Base-by-base conservation (phyloP, 257 asterid genomes). In the Coffea eugenioides region DNA sequence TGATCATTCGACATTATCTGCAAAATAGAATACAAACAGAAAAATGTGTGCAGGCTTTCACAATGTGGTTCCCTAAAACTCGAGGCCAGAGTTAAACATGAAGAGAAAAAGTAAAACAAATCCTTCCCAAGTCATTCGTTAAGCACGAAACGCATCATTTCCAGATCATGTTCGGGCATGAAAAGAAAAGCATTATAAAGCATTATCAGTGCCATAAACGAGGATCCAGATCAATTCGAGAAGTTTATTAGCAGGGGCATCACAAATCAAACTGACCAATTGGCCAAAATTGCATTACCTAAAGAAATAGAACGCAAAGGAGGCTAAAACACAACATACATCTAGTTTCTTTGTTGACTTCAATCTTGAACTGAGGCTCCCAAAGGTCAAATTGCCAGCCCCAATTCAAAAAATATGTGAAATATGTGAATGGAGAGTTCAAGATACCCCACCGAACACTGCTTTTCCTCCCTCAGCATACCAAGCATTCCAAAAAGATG, bases 1-100 rank as follows among this genome's bases (percentile, higher is more conserved):
- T 74, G 80, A 48, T 80, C 91, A 75, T 88, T 88, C 2, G 91
- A 84, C 78, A 88, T 79, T n/a, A 88, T 86, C 91, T 88, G 83
- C 79, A 82, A 59, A 61, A 75, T 31, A 41, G 70, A 70, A 76
- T 36, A 25, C 23, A 45, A 73, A 56, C 23, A 45, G 14, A 11
- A 56, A 36, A 56, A 59, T 39, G 14, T 12, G 0, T 69, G 6
- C 14, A 36, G 56, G 76, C 36, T n/a, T 49, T 25, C 5, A 11
- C 14, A 41, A 41, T 20, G n/a, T 8, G 11, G 27, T 10, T 49
- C 43, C 52, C 21, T 14, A 45, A 62, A 76, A 76, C 48, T 0
- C 14, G 59, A 4, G 13, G 14, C 13, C 16, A 3, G 52, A 69
- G 25, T 69, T 41, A 8, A 16, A 23, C 46, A 48, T 10, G 41